Conservation (phyloP, 2,329 filamentous ascomycete species). For the Colletotrichum sp. region DNA sequence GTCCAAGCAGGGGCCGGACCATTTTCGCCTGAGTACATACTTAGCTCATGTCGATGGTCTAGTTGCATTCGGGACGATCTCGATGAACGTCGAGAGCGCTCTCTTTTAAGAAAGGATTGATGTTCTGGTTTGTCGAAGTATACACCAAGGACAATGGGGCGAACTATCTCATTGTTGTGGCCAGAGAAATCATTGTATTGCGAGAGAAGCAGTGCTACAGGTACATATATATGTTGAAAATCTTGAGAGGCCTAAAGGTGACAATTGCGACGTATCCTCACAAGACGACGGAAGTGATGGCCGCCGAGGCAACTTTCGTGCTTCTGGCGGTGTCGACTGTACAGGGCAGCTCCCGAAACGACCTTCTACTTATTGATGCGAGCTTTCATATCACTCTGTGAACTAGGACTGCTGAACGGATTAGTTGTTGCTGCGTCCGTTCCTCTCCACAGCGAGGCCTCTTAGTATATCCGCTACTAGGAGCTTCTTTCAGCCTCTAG, state of each 20-base stretch:
- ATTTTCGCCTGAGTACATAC: not conserved
- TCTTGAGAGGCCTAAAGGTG: rapidly evolving
- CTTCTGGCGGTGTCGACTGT: not conserved
- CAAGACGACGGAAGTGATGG: not conserved
- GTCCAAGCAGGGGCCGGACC: rapidly evolving
- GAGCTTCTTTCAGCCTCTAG: not conserved
- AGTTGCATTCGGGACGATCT: not conserved
- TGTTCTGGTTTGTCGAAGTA: not conserved
- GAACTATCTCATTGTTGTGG: too few species aligned
- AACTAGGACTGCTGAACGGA: not conserved
- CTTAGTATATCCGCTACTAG: not conserved
- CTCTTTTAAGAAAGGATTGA: not conserved
- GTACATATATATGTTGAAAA: not conserved
- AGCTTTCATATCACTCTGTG: not conserved
- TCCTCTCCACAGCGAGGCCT: not conserved
- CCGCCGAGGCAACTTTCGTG: not conserved
- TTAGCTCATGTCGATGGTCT: not conserved
- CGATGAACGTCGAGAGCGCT: not conserved
- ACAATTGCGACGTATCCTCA: not conserved
- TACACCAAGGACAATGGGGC: too few species aligned
- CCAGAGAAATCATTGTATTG: not conserved
- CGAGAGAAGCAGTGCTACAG: not conserved
- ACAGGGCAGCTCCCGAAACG: not conserved
- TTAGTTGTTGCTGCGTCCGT: rapidly evolving
- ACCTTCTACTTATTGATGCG: not conserved